Conservation (phyloP, 305 asterid species). For the Fraxinus dipetala region DNA sequence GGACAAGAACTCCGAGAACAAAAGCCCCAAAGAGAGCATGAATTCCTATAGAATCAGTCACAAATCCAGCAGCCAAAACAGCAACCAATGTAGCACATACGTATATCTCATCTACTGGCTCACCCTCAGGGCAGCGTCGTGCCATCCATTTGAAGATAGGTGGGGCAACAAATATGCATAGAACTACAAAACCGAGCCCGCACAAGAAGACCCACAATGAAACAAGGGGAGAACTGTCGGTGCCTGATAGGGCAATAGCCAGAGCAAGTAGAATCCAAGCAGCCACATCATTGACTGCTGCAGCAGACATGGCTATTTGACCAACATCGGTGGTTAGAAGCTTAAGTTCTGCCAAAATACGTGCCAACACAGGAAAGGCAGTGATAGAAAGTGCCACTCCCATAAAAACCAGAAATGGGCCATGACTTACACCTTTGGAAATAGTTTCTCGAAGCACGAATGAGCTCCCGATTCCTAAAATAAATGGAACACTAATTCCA, state of each 20-base stretch:
- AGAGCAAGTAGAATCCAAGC: conserved; percentile 91
- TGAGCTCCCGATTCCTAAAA: conserved; percentile 74
- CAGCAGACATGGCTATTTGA: conserved; percentile 88
- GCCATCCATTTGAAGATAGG: conserved; percentile 72
- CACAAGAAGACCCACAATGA: conserved; percentile 73
- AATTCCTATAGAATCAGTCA: conserved; percentile 80
- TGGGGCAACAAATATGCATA: conserved; percentile 52
- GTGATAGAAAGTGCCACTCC: conserved; percentile 95
- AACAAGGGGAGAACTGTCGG: conserved; percentile 54
- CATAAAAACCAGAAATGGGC: conserved; percentile 78
- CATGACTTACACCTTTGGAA: conserved; percentile 43
- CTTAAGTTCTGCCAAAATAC: conserved; percentile 86
- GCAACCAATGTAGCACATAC: conserved; percentile 64
- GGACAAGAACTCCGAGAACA: conserved; percentile 69
- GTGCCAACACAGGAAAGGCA: conserved; percentile 89
- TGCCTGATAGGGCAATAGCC: conserved; percentile 77
- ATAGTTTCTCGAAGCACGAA: conserved; percentile 52
- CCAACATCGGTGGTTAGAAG: conserved; percentile 86
- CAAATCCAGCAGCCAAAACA: conserved; percentile 74
- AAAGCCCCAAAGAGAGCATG: conserved; percentile 88
- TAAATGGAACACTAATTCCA: conserved; percentile 71
- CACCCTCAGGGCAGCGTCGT: conserved; percentile 64
- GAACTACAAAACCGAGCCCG: conserved; percentile 46
- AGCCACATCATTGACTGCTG: conserved; percentile 86
- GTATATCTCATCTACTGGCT: conserved; percentile 76